Conservation (phyloP, 2,329 filamentous ascomycete species). For the Plenodomus tracheiphilus region DNA sequence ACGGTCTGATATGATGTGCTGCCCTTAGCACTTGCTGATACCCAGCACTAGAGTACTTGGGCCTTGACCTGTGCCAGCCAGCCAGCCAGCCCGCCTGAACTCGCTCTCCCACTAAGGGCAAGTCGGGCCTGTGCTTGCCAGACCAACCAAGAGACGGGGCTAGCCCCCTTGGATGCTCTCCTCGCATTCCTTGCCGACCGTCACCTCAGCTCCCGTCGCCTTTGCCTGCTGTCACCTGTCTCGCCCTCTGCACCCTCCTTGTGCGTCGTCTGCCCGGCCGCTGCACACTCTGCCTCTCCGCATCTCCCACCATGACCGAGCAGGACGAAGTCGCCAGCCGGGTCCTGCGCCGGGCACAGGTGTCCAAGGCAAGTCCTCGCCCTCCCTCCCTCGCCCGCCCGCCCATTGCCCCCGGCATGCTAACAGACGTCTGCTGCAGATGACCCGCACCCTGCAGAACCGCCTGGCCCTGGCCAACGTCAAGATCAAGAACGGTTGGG, state of each 20-base stretch:
- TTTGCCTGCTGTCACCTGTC: no score
- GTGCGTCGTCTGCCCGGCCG: constrained; percentile 32
- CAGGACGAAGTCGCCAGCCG: constrained; percentile 48
- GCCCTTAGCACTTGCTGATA: not conserved
- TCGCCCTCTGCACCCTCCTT: constrained; percentile 25
- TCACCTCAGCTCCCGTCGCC: no score
- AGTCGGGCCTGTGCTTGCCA: constrained; percentile 31
- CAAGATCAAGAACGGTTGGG: constrained; percentile 95
- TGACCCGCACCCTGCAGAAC: constrained; percentile 90
- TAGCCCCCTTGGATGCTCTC: constrained; percentile 31
- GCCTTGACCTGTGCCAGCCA: no score
- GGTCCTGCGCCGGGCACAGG: constrained; percentile 49
- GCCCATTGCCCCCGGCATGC: constrained; percentile 24
- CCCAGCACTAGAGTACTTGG: constrained; percentile 17
- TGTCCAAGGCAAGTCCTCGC: constrained; percentile 43
- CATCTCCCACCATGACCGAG: constrained; percentile 35
- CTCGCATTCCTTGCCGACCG: constrained; percentile 32
- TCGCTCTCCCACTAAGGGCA: constrained; percentile 7
- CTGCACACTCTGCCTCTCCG: constrained; percentile 21
- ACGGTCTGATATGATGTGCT: no score
- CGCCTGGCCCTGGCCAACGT: constrained; percentile 93
- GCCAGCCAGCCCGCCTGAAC: no score
- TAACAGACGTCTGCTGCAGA: constrained; percentile 59
- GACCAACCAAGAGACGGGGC: constrained; percentile 10
- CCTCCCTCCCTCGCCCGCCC: constrained; percentile 3